A percentile compares a stretch with the other conserved stretches of the same genome.
These are phyloP conservation scores for Pichia manshurica DNA, from an alignment of 805 yeast genomes.

Conservation along the genomic window DNA sequence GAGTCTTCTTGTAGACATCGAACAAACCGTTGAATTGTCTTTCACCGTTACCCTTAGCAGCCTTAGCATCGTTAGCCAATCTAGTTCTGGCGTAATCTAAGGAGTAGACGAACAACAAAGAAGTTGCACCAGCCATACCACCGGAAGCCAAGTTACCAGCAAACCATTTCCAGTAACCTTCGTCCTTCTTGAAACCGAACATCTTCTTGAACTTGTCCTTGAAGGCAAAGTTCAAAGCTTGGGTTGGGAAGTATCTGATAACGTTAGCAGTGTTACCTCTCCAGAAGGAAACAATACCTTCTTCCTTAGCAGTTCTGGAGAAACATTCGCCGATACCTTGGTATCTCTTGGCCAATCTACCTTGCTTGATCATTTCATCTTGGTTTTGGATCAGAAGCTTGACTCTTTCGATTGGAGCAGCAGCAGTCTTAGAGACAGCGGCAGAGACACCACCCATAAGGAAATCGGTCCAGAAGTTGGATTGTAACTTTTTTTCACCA, in stretches of 20 bases:
- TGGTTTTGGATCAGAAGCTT: constrained; percentile 95
- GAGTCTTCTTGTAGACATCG: constrained; percentile 94
- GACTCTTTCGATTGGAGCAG: constrained; percentile 97
- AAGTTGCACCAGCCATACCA: constrained; percentile 98
- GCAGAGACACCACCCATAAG: constrained; percentile 99
- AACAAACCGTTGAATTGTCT: constrained; percentile 96
- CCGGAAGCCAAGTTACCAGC: constrained; percentile 98
- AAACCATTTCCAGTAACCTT: constrained; percentile 88
- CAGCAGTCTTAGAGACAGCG: constrained; percentile 96
- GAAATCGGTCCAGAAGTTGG: constrained; percentile 60
- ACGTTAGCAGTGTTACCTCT: constrained; percentile 99
- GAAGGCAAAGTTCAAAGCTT: constrained; percentile 97
- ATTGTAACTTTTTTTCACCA: constrained; percentile 29
- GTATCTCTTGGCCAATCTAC: constrained; percentile 83
- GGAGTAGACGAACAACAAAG: constrained; percentile 89
- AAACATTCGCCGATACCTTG: constrained; percentile 90
- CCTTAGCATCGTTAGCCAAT: constrained; percentile 97
- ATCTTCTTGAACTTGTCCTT: constrained; percentile 93
- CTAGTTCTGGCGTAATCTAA: constrained; percentile 98
- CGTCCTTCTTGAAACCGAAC: constrained; percentile 97
- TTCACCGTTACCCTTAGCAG: constrained; percentile 67
- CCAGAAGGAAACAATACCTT: constrained; percentile 94
- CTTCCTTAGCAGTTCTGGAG: constrained; percentile 89
- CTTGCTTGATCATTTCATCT: constrained; percentile 97
- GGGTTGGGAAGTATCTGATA: constrained; percentile 98